Conservation (phyloP, 331 rosid species). For the Arachis monticola region DNA sequence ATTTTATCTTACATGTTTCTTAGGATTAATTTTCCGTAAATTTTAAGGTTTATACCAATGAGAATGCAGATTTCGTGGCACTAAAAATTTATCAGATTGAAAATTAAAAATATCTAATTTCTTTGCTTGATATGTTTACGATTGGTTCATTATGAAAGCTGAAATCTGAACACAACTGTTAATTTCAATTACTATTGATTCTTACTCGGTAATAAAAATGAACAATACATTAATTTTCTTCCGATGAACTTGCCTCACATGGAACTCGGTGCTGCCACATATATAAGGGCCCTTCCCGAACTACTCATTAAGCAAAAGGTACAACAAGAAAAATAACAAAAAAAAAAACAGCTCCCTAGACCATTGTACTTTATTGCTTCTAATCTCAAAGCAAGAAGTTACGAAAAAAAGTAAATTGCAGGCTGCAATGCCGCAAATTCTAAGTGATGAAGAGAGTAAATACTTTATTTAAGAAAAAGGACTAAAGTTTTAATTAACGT, state of each 20-base stretch:
- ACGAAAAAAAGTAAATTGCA: conserved; percentile 27
- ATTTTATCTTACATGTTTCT: too few species aligned
- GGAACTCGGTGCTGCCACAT: conserved; percentile 23
- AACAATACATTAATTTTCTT: conserved; percentile 22
- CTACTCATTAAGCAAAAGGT: conserved; percentile 32
- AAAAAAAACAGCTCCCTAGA: conserved; percentile 36
- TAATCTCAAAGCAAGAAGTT: conserved; percentile 36
- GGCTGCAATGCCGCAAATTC: conserved; percentile 45
- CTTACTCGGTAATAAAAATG: neutral
- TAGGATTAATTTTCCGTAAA: too few species aligned
- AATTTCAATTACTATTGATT: conserved; percentile 1
- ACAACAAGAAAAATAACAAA: neutral
- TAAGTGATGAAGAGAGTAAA: conserved; percentile 4
- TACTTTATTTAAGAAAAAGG: neutral
- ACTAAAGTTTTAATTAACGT: neutral
- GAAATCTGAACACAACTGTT: too few species aligned
- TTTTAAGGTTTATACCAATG: too few species aligned
- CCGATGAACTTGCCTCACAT: conserved; percentile 27
- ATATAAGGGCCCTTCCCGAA: conserved; percentile 10
- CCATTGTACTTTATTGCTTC: conserved; percentile 44
- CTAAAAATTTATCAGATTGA: too few species aligned
- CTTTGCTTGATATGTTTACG: too few species aligned
- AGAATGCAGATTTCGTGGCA: too few species aligned
- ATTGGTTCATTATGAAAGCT: too few species aligned
- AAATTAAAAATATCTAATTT: too few species aligned